These are phyloP conservation scores for Penicillium dipodomyicola DNA, from an alignment of 495 filamentous ascomycete species.

Conservation along the genomic window DNA sequence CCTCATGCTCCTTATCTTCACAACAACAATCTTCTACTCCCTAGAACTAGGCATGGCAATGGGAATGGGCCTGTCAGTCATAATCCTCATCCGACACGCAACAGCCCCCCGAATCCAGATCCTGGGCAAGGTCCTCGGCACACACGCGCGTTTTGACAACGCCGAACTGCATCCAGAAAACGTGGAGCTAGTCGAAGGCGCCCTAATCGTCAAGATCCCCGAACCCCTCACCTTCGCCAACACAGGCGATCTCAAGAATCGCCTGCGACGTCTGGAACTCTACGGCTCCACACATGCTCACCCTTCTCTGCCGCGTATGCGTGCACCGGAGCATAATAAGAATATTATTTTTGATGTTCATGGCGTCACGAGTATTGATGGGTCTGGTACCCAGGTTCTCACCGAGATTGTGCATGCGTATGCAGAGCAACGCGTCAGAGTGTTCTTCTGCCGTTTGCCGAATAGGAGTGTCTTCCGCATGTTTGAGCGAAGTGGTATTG, in stretches of 20 bases:
- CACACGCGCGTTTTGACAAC: slow-evolving; percentile 74
- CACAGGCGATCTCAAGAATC: slow-evolving; percentile 84
- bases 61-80: slow-evolving; percentile 80
- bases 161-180: slow-evolving; percentile 74
- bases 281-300: slow-evolving; percentile 84
- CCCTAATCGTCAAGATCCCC: slow-evolving; percentile 93
- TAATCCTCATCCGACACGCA: slow-evolving; percentile 84
- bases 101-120: slow-evolving; percentile 97
- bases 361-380: slow-evolving; percentile 88
- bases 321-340: slow-evolving; percentile 68
- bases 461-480: slow-evolving; percentile 65
- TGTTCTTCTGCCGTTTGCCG: slow-evolving; percentile 86
- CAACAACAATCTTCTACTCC: slow-evolving; percentile 90
- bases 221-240: slow-evolving; percentile 97
- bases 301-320: slow-evolving; percentile 76
- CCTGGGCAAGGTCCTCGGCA: slow-evolving; percentile 82
- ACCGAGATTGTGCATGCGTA: slow-evolving; percentile 84
- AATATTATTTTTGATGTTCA: slow-evolving; percentile 98
- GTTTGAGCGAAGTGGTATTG: slow-evolving; percentile 78
- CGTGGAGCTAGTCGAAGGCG: slow-evolving; percentile 86
- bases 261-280: slow-evolving; percentile 77
- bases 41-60: slow-evolving; percentile 82
- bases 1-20: slow-evolving; percentile 86
- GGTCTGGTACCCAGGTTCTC: slow-evolving; percentile 87
- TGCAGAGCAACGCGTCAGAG: slow-evolving; percentile 64